Evolutionary conservation across 2,329 filamentous ascomycete species (phyloP).

Genomic region (Aspergillus pseudoterreus): DNA sequence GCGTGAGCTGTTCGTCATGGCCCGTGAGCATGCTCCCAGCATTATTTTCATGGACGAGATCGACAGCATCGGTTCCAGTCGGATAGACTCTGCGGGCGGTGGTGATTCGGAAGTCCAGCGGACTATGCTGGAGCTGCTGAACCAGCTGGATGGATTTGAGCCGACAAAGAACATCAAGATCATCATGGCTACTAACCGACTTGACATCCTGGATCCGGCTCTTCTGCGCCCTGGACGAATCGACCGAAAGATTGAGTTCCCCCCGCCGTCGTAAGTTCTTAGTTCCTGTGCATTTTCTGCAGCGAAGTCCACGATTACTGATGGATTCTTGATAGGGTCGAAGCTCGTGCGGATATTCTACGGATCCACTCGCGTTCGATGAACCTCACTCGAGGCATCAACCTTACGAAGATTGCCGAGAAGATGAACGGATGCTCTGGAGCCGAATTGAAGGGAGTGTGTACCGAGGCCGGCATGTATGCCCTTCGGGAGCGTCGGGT

Average conservation of each 20-base stretch:
- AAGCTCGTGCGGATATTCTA: slow-evolving; percentile 94
- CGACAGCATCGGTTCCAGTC: slow-evolving; percentile 95
- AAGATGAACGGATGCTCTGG: slow-evolving; percentile 99
- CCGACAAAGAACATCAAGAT: slow-evolving; percentile 99
- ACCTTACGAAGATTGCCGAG: slow-evolving; percentile 96
- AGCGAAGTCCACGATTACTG: slow-evolving; percentile 1
- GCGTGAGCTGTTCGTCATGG: slow-evolving; percentile 98
- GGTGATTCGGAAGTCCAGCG: slow-evolving; percentile 97
- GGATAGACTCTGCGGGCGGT: slow-evolving; percentile 90
- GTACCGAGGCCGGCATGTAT: slow-evolving; percentile 98
- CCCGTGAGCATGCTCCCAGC: slow-evolving; percentile 91
- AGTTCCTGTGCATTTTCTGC: not conserved
- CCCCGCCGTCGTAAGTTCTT: slow-evolving; percentile 68
- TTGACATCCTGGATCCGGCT: slow-evolving; percentile 95
- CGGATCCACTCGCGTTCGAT: slow-evolving; percentile 97
- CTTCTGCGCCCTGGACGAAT: slow-evolving; percentile 94
- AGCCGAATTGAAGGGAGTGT: slow-evolving; percentile 96
- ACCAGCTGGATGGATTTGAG: slow-evolving; percentile 97
- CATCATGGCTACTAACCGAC: slow-evolving; percentile 98
- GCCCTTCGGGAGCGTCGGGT: slow-evolving; percentile 91
- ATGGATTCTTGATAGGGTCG: slow-evolving; percentile 53
- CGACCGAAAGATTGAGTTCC: slow-evolving; percentile 98
- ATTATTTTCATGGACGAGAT: slow-evolving; percentile 99
- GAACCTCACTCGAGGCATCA: slow-evolving; percentile 97
- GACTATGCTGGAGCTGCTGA: slow-evolving; percentile 96